Conservation (phyloP, 2,329 filamentous ascomycete species). For the Albophoma yamanashiensis region DNA sequence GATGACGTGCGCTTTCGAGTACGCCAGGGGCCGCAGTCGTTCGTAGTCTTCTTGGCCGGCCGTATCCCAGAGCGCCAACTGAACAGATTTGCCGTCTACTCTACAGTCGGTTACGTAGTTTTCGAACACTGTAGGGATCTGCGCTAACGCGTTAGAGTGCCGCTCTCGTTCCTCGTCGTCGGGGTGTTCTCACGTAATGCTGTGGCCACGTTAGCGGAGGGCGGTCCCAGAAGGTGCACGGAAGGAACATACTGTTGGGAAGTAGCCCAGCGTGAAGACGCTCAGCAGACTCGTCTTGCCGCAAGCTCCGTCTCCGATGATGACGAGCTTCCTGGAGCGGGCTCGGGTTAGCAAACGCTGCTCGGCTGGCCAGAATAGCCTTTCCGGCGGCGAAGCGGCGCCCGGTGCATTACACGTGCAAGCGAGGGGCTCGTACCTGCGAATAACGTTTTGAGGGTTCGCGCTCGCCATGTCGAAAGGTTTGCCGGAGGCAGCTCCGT, state of each 20-base stretch:
- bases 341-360: neutral
- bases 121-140: conserved; percentile 94
- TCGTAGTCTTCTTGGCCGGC: conserved; percentile 99
- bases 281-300: conserved; percentile 96
- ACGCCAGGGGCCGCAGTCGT: conserved; percentile 83
- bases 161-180: conserved; percentile 1
- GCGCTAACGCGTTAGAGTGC: conserved; percentile 9
- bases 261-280: conserved; percentile 96
- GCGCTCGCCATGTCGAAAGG: conserved; percentile 29
- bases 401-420: neutral
- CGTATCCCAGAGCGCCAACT: conserved; percentile 98
- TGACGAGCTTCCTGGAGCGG: conserved; percentile 75
- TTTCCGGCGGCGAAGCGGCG: neutral
- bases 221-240: neutral
- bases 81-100: conserved; percentile 97
- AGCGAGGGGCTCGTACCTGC: conserved; percentile 40
- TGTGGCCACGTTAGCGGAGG: conserved; percentile 21
- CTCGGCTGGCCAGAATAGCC: neutral
- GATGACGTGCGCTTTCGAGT: conserved; percentile 95
- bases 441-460: conserved; percentile 47
- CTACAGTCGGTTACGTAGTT: conserved; percentile 99
- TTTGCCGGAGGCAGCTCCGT: conserved; percentile 2
- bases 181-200: conserved; percentile 43
- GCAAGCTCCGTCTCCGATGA: conserved; percentile 94
- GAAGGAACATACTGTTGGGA: conserved; percentile 69